Conservation (phyloP, 2,329 filamentous ascomycete genomes). For the Ceratocystis papillata region DNA sequence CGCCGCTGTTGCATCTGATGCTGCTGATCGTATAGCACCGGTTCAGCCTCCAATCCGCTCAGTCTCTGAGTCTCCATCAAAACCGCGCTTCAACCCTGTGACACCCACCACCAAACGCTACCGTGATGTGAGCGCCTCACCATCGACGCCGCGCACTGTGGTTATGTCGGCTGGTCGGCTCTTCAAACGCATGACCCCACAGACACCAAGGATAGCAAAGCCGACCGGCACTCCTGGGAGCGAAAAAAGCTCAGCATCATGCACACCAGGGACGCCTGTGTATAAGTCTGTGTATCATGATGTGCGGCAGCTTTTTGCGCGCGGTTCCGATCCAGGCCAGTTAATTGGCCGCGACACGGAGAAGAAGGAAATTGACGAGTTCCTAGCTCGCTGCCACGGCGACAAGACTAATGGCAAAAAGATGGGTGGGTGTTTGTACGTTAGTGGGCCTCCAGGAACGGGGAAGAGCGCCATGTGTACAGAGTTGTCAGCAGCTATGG, state of each 20-base stretch:
- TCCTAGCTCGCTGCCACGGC: conserved; percentile 55
- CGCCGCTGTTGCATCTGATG: neutral
- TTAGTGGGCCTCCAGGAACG: conserved; percentile 90
- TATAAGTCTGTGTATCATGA: conserved; percentile 64
- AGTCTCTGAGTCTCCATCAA: conserved; percentile 18
- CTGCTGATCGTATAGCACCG: neutral
- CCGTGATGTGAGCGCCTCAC: conserved; percentile 64
- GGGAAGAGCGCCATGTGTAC: conserved; percentile 92
- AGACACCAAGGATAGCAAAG: conserved; percentile 44
- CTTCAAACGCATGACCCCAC: conserved; percentile 66
- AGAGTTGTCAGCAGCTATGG: conserved; percentile 57
- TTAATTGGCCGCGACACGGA: conserved; percentile 68
- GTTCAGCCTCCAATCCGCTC: neutral
- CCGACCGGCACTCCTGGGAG: conserved; percentile 14
- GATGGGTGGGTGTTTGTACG: conserved; percentile 74
- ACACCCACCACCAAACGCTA: conserved; percentile 67
- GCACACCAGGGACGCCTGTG: neutral
- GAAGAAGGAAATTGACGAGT: conserved; percentile 53
- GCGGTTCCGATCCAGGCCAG: conserved; percentile 61
- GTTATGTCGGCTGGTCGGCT: conserved; percentile 66
- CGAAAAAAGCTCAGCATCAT: conserved; percentile 6
- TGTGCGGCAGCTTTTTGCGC: conserved; percentile 76
- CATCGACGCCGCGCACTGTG: conserved; percentile 72
- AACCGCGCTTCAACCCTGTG: conserved; percentile 35
- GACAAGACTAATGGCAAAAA: conserved; percentile 47